A percentile compares a stretch with the other conserved stretches of the same genome.
Conservation (phyloP, 441 rosid genomes). For the Erodium texanum region DNA sequence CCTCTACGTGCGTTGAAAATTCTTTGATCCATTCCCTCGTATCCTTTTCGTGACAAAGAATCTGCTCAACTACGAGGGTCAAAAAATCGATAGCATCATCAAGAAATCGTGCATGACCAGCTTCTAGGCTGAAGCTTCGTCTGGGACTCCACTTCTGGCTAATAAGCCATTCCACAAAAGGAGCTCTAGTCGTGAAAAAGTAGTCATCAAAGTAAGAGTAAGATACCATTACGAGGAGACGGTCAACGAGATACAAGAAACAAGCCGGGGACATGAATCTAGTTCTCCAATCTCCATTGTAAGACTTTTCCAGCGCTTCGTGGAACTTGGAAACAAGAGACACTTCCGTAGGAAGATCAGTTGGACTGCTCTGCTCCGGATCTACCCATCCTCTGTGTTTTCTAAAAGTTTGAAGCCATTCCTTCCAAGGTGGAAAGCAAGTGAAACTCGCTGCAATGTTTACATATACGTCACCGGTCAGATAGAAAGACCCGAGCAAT, state of each 20-base stretch:
- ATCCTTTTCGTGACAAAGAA: not conserved
- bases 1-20: not conserved
- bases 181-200: constrained; percentile 2
- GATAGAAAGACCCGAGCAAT: not conserved
- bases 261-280: not conserved
- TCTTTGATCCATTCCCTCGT: not conserved
- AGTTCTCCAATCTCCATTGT: not conserved
- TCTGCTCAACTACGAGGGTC: not conserved
- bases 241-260: constrained; percentile 2
- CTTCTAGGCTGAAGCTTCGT: not conserved
- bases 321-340: not conserved
- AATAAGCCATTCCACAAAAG: constrained; percentile 5
- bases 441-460: not conserved
- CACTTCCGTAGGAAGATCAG: not conserved
- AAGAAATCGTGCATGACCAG: not conserved
- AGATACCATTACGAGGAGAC: not conserved
- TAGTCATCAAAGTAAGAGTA: not conserved
- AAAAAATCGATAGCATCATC: not conserved
- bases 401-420: not conserved
- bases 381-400: not conserved
- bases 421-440: not conserved
- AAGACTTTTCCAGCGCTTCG: not conserved
- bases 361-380: not conserved
- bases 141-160: not conserved
- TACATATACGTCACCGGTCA: not conserved